A percentile compares a stretch with the other conserved stretches of the same genome.
Conservation (phyloP, 257 asterid species). For the Anisodus acutangulus region DNA sequence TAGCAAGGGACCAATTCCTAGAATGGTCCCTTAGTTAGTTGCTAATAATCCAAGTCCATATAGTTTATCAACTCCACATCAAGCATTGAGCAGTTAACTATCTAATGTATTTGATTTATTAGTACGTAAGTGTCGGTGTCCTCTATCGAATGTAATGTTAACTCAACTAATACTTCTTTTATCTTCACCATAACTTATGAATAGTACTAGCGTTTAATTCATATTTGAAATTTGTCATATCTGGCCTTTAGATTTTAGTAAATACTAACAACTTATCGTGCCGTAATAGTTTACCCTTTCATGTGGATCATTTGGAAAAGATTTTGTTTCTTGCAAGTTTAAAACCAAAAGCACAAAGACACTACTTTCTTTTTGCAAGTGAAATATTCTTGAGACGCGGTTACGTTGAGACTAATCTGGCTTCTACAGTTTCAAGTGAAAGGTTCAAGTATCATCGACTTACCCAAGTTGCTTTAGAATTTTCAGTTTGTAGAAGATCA, state of each 20-base stretch:
- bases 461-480: background rate
- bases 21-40: conserved; percentile 11
- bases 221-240: background rate
- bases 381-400: background rate
- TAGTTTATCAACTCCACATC: background rate
- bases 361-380: background rate
- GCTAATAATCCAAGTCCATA: background rate
- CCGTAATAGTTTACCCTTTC: background rate
- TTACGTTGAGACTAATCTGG: too few relatives aligned
- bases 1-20: background rate
- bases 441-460: background rate
- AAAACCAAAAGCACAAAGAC: background rate
- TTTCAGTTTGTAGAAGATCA: background rate
- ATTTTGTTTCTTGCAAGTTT: too few relatives aligned
- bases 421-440: too few relatives aligned
- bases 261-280: background rate
- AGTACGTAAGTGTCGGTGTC: background rate
- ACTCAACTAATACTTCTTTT: background rate
- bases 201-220: background rate
- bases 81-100: background rate
- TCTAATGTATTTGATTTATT: background rate
- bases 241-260: background rate
- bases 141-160: background rate
- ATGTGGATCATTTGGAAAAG: background rate
- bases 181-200: background rate